Base-by-base conservation (phyloP, 768 basidiomycete genomes). In the Suillus hirtellus region DNA sequence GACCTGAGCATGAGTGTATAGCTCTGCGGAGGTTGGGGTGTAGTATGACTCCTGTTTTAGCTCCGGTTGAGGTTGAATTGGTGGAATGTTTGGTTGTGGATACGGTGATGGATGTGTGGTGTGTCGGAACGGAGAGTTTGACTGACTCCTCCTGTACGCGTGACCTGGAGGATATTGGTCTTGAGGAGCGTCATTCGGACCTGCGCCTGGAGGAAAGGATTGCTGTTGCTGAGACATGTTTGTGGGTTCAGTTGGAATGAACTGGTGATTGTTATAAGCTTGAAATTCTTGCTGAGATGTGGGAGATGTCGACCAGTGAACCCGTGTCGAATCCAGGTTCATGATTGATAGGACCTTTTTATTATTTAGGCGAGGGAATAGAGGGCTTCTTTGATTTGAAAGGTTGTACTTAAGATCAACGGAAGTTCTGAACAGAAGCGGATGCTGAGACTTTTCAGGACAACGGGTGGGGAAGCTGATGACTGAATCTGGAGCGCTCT, bases 21-120 rank as follows among this genome's bases (percentile, higher is more conserved):
- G 77, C 66, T 86, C 81, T 35, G 82, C 80, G n/a, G 86, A 80
- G 55, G 80, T 81, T 1, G 82, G 81, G 1, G 84, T 77, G 67
- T 82, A 84, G 67, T 78, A 82, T 3, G 79, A 68, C 59, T 84
- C 81, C 44, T 76, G 80, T 64, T 80, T 81, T 17, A 82, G 73
- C 7, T 70, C 72, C 56, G 72, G 73, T 24, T 59, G 72, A 58
- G 43, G 46, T 27, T 62, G 35, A 70, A 70, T 65, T 58, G 74
- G 68, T 1, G 75, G 68, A 71, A 75, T 64, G 53, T 65, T 67
- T 68, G 72, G 63, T 71, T 72, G 69, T 72, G 78, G 68, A 69
- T 71, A 71, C 74, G 76, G 73, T 72, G 77, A 69, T 76, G 77
- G 68, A 75, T 74, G 68, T 64, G 78, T 71, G 75, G 77, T 77